Evolutionary conservation across 306 rosid genomes (phyloP), one percentile per base, ranked within the genome.

Genomic region (Begonia masoniana): DNA sequence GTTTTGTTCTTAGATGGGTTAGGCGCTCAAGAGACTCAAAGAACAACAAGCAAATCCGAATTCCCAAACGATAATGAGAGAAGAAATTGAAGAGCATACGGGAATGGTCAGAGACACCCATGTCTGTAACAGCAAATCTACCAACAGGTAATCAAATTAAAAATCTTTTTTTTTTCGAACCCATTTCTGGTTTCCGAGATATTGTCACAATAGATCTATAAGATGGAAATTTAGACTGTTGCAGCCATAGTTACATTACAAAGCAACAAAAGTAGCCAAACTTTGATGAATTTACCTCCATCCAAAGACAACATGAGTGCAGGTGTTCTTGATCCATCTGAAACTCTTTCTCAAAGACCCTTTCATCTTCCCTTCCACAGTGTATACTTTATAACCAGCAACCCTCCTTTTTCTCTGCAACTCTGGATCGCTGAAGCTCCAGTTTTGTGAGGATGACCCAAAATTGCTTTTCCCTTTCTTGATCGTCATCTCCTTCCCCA

Each of bases 401-500:
- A 88, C 87, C 53, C 97, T 78, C 55, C 81, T 88, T 73, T 88
- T 88, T 74, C 97, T 88, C 62, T 82, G 95, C 81, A 88, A 67
- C 35, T 88, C 95, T 13, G 95, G 87, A 9, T 88, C 97, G 72
- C 24, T 67, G 10, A 85, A 80, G 60, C 80, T 78, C 97, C 97
- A 85, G 57, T 46, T 76, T 61, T 74, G 85, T 9, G 94, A 79
- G 26, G 62, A 21, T 3, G 78, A 60, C 26, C 74, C 74, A 13
- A 61, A 6, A 15, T 15, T 77, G 65, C 57, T 75, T 58, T 84
- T 81, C 65, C 58, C 78, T 68, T 69, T 88, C 72, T 77, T 75
- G 31, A 73, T 52, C 77, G 71, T 84, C 53, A 58, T 56, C 39
- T 83, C 85, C 52, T 68, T 84, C 10, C 41, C 65, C 17, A 62